Base-by-base conservation (phyloP, 805 yeast species). In the Hanseniaspora taiwanica region DNA sequence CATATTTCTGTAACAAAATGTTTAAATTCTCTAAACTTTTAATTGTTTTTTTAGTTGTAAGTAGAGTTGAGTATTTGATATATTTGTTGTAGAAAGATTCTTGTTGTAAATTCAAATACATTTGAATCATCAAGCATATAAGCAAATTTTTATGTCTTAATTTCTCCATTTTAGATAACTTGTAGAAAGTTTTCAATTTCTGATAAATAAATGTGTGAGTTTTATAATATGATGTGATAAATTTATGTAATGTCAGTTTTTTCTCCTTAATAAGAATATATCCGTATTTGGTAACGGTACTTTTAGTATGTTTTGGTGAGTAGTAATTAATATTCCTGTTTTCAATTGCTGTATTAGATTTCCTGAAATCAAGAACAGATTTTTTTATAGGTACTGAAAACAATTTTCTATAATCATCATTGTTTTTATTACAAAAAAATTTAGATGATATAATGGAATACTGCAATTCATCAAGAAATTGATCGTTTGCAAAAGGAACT, bases 381-480 rank as follows among this genome's bases (percentile, higher is more conserved):
- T 20, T 40, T 17, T 38, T 36, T 7, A 41, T 9, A 18, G 37
- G 35, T 12, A 34, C 35, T 2, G 35, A 40, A 27, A 38, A 27
- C 19, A 31, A 37, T 21, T 46, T 37, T 47, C 19, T n/a, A 48
- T 46, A 1, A 52, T 49, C 38, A 45, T 45, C 37, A 44, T 50
- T 5, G 46, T 38, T 35, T 51, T 44, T 42, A 46, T 40, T 10
- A 47, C 25, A 24, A 37, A 50, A 42, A 45, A 53, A 25, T 52
- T 55, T 37, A 51, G 75, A 69, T 3, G 75, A 65, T 5, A 73
- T 63, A 2, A 74, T 51, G 3, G 62, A 52, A 49, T 72, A 74
- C 36, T 72, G 63, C 46, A 72, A 70, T 45, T 72, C 72, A 42
- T 74, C 79, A 21, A 62, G 46, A 46, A 72, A 74, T 24, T 44